Base-by-base conservation (phyloP, 1,284 basidiomycete species). In the Exobasidium rhododendri region DNA sequence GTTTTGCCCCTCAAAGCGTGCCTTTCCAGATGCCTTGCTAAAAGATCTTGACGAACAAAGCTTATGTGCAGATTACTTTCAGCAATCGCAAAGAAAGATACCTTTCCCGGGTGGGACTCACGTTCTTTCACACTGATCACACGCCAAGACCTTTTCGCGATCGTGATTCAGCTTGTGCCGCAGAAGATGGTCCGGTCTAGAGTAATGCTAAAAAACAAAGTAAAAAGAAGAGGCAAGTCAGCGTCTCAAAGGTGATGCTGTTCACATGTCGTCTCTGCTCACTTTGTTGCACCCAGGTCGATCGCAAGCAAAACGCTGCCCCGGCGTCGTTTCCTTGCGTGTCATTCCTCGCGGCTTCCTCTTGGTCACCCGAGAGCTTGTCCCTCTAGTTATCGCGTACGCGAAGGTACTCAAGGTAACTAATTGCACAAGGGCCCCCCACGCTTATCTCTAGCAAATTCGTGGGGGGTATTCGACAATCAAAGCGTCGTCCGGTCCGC, bases 161-260 rank as follows among this genome's bases (percentile, higher is more conserved):
- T 71, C 69, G 56, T 73, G 71, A 44, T 71, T 70, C 62, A 73
- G 66, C 52, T 71, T 70, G 60, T 73, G 71, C 1, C 71, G 62
- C 20, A 70, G 63, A 28, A 73, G 67, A 62, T 73, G 71, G 30
- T 73, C 71, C 0, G 66, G 65, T 44, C 71, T 65, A 2, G 71
- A 71, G 53, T 71, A 71, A 55, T 66, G 65, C 57, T 62, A 40
- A 3, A 30, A 7, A 44, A 58, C 4, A n/a, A n/a, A n/a, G n/a
- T n/a, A n/a, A n/a, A n/a, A n/a, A n/a, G n/a, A n/a, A n/a, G n/a
- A n/a, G n/a, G n/a, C n/a, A n/a, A n/a, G n/a, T n/a, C n/a, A n/a
- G n/a, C n/a, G n/a, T n/a, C n/a, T n/a, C n/a, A n/a, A n/a, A n/a
- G n/a, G n/a, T n/a, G n/a, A n/a, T n/a, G n/a, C n/a, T n/a, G 10